Evolutionary conservation across 805 yeast genomes (phyloP).

Genomic region (Candida chilensis): DNA sequence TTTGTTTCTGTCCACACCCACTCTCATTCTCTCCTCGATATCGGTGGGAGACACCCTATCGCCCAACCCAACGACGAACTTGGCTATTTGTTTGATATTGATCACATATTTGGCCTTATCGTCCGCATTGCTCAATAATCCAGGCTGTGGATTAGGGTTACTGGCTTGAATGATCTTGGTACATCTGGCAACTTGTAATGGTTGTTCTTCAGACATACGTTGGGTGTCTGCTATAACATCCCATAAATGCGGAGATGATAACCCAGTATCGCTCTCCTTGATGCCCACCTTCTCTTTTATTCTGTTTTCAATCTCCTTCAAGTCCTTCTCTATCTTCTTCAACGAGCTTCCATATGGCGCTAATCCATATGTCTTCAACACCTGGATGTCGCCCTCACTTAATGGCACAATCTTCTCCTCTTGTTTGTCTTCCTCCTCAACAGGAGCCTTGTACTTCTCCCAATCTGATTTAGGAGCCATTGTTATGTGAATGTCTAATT

Average conservation of each 20-base stretch:
- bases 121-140: conserved; percentile 48
- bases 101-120: conserved; percentile 90
- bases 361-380: conserved; percentile 91
- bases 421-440: conserved; percentile 51
- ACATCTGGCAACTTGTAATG: conserved; percentile 96
- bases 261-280: conserved; percentile 95
- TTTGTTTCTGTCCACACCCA: conserved; percentile 96
- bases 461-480: conserved; percentile 98
- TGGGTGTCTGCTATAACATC: conserved; percentile 95
- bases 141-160: conserved; percentile 20
- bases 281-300: conserved; percentile 93
- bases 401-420: conserved; percentile 79
- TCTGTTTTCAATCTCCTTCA: conserved; percentile 72
- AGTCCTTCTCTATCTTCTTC: conserved; percentile 79
- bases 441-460: conserved; percentile 94
- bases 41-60: conserved; percentile 97
- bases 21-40: conserved; percentile 99
- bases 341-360: conserved; percentile 88
- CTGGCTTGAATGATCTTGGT: conserved; percentile 84
- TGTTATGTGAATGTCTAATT: too few species aligned
- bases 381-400: conserved; percentile 95
- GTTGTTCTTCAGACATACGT: conserved; percentile 88
- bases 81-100: conserved; percentile 96
- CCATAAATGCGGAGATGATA: conserved; percentile 95
- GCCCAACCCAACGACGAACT: conserved; percentile 93